phyloP scores from a whole-genome alignment of 176 grass and related monocot genomes.

The Sorghum bicolor region Sorghum_bicolor_NCBIv3 NC_012871.2:70812501-70813000 shows the following conservation, averaged over 20 bases:
- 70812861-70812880: not conserved
- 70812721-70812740: conserved; percentile 10
- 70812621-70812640: conserved; percentile 12
- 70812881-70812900: not conserved
- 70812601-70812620: conserved; percentile 20
- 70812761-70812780: not conserved
- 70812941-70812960: not conserved
- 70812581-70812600: conserved; percentile 9
- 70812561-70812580: conserved; percentile 15
- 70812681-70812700: conserved; percentile 31
- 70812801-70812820: not conserved
- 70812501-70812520: conserved; percentile 19
- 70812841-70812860: not conserved
- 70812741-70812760: not conserved
- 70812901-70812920: not conserved
- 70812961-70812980: not conserved
- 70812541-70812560: conserved; percentile 13
- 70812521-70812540: conserved; percentile 32
- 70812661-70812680: conserved; percentile 35
- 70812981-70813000: not conserved
- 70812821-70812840: not conserved
- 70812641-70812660: conserved; percentile 20
- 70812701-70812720: conserved; percentile 7
- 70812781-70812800: not conserved
- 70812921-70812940: not conserved